Base-by-base conservation (phyloP, 2,329 filamentous ascomycete genomes). In the Metarhizium robertsii region DNA sequence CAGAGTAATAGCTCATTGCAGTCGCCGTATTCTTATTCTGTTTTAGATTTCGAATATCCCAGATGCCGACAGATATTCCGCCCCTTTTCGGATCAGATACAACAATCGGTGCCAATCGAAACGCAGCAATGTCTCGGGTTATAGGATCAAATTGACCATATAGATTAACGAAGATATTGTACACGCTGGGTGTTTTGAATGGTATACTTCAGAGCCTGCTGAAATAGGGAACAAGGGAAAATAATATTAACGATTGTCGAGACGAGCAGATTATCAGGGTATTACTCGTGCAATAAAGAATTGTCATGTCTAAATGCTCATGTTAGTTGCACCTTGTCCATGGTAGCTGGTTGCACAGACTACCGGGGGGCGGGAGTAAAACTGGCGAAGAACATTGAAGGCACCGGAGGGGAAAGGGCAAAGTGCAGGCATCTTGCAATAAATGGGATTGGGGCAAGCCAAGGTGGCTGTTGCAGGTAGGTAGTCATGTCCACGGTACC, bases 1-100 rank as follows among this genome's bases (percentile, higher is more conserved):
- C 61, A 42, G 60, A 59, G 42, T 69, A 61, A 60, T 66, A 65
- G 42, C 57, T 59, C 64, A 68, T 70, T 30, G 48, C 65, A 54
- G 52, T 53, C 29, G 52, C 46, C 7, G 45, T 58, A 48, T 55
- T 54, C 57, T 60, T 55, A 2, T 56, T 60, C 54, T 53, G 42
- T 50, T 34, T 11, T 2, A 7, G 32, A 51, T 60, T 30, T 34
- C 20, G 25, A 25, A 36, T 29, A 6, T 20, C 42, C n/a, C 18
- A 18, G 40, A 42, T 8, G 48, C 43, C 42, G 20, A 43, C 34
- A 29, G 14, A 20, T 29, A 7, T 6, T 4, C 11, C 13, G 8
- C 20, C 20, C 4, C 14, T 20, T 36, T 34, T 38, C 6, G n/a
- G 43, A 16, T 30, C n/a, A 8, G 38, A 18, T 13, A 38, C 34